A percentile compares a stretch with the other conserved stretches of the same genome.
phyloP scores from a whole-genome alignment of 2,329 filamentous ascomycete genomes.

The Sporothrix variecibatus region DNA sequence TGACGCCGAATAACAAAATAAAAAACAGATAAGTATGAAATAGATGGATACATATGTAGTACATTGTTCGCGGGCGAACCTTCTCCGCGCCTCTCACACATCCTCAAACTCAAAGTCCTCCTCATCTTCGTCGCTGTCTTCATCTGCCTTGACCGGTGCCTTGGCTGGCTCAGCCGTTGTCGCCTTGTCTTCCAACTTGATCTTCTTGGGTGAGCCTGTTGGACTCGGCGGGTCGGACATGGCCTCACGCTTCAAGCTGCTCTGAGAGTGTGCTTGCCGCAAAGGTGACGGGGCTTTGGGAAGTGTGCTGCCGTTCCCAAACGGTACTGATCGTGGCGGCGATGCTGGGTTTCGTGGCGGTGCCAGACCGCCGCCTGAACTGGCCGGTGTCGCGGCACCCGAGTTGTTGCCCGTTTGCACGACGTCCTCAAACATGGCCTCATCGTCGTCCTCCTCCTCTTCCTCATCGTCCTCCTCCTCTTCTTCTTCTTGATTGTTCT shows the following conservation, averaged over 20 bases:
- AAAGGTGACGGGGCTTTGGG: slow-evolving; percentile 35
- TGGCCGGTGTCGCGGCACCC: slow-evolving; percentile 38
- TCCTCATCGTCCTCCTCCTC: slow-evolving; percentile 44
- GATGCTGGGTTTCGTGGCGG: slow-evolving; percentile 27
- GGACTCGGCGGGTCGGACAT: slow-evolving; percentile 34
- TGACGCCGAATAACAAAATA: slow-evolving; percentile 2
- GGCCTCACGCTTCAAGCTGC: slow-evolving; percentile 41
- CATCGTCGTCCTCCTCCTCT: slow-evolving; percentile 43
- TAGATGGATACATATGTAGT: slow-evolving; percentile 3
- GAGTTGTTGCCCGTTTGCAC: slow-evolving; percentile 43
- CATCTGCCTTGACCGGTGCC: slow-evolving; percentile 39
- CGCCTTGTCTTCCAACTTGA: slow-evolving; percentile 57
- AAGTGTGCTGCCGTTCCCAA: slow-evolving; percentile 19
- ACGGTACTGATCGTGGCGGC: slow-evolving; percentile 12
- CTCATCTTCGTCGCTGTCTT: slow-evolving; percentile 53
- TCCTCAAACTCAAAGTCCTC: slow-evolving; percentile 63
- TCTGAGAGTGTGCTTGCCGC: slow-evolving; percentile 35
- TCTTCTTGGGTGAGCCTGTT: slow-evolving; percentile 54
- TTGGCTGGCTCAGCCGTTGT: slow-evolving; percentile 20
- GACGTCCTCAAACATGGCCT: slow-evolving; percentile 49
- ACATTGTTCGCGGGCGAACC: not conserved
- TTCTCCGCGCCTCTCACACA: slow-evolving; percentile 41
- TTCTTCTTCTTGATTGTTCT: slow-evolving; percentile 49
- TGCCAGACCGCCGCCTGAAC: slow-evolving; percentile 19
- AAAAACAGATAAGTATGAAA: not conserved